Evolutionary conservation across 352 stramenopile species (phyloP), one percentile per base, ranked within the genome.

Genomic region (Phytophthora citrophthora): DNA sequence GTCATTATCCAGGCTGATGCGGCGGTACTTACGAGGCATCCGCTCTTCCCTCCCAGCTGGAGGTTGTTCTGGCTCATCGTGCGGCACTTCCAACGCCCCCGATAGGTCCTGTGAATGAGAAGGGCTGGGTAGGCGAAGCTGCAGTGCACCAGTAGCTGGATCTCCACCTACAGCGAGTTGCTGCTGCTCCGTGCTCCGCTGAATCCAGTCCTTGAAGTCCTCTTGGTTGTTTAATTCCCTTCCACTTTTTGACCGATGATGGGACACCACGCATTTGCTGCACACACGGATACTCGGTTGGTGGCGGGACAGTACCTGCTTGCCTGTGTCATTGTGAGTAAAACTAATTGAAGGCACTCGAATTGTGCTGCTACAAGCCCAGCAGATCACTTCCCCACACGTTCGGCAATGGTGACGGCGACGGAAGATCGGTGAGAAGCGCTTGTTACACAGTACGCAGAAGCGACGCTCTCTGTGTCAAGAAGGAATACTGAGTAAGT

Each of bases 341-440:
- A 94, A 94, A 62, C 84, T 94, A 64, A 93, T 91, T 9, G 86
- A 91, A 24, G 88, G 82, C 16, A 94, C 88, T 15, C 83, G 83
- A 23, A 96, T 91, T 47, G 87, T 93, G 51, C 81, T 90, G 57
- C 86, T 94, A 61, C 88, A 96, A 18, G 91, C 82, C 80, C 84
- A 94, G 64, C 89, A 96, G 51, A 96, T 94, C 34, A 96, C 82
- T 74, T 94, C 86, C 6, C 89, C 89, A 45, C 89, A 96, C 27
- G 83, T 92, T 40, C 89, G 87, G 62, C 89, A 96, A 56, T 96
- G 89, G 54, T 96, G 89, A n/a, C 84, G 83, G 1, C 88, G 84
- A 29, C 88, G 86, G 46, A 96, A 94, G 51, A 96, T 88, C 5
- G 88, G 72, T 13, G 84, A 92, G 65, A 96, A 96, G 38, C 85